These are phyloP conservation scores for Cladophialophora chaetospira DNA, from an alignment of 2,329 filamentous ascomycete genomes.

Conservation along the genomic window DNA sequence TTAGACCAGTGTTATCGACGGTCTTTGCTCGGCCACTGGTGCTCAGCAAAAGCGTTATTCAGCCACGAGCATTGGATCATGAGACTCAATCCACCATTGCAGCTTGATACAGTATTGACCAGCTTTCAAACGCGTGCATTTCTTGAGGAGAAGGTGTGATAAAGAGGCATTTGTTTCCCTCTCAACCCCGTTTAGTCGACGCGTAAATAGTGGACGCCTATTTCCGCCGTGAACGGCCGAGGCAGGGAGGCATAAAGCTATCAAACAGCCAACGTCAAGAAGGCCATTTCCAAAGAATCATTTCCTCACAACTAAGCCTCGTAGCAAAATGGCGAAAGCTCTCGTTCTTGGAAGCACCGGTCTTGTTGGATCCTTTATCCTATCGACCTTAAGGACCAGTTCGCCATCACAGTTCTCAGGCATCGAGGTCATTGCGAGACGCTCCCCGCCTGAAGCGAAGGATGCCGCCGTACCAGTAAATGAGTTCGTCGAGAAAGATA, in stretches of 20 bases:
- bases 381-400: conserved; percentile 52
- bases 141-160: too few species aligned
- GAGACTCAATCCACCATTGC: too few species aligned
- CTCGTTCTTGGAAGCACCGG: conserved; percentile 51
- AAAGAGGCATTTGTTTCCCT: too few species aligned
- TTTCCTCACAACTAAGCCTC: not conserved
- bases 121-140: too few species aligned
- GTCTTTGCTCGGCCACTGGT: not conserved
- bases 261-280: not conserved
- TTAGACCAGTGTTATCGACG: not conserved
- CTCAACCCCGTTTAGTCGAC: too few species aligned
- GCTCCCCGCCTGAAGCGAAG: conserved; percentile 44
- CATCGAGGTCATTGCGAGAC: conserved; percentile 50
- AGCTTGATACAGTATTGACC: too few species aligned
- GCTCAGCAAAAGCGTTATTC: not conserved
- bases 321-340: conserved; percentile 45
- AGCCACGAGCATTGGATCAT: too few species aligned
- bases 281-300: not conserved
- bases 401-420: conserved; percentile 41
- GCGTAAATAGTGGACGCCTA: too few species aligned
- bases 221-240: too few species aligned
- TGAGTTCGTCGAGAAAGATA: conserved; percentile 68
- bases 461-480: conserved; percentile 56
- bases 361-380: conserved; percentile 65
- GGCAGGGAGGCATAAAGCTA: too few species aligned